Conservation (phyloP, 176 grass and related monocot species). For the Triticum timopheevii region DNA sequence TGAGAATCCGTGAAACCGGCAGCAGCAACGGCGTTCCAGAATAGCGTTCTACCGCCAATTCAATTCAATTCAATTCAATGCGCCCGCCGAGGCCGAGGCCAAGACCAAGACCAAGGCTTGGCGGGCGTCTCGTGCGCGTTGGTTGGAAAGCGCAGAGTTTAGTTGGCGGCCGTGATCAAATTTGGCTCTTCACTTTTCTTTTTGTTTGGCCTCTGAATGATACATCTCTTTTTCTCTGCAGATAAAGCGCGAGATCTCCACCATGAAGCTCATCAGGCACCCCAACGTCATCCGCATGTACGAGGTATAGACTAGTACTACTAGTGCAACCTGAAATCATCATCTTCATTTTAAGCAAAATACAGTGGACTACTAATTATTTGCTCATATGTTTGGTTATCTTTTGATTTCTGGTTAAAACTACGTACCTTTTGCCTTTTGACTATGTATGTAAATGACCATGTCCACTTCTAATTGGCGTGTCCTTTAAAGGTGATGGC, state of each 20-base stretch:
- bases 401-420: not conserved
- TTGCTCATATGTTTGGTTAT: not conserved
- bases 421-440: not conserved
- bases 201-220: not conserved
- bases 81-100: too few relatives aligned
- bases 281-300: slow-evolving; percentile 94
- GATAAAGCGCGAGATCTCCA: slow-evolving; percentile 99
- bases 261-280: slow-evolving; percentile 96
- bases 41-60: not conserved
- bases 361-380: too few relatives aligned
- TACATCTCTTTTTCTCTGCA: slow-evolving; percentile 20
- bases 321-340: too few relatives aligned
- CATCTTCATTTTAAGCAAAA: too few relatives aligned
- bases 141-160: slow-evolving; percentile 11
- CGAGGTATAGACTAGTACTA: slow-evolving; percentile 49
- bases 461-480: not conserved
- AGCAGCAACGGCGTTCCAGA: not conserved
- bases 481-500: slow-evolving; percentile 80
- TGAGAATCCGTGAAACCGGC: not conserved
- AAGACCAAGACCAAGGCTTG: not conserved
- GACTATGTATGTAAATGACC: slow-evolving; percentile 13
- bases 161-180: slow-evolving; percentile 6
- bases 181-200: not conserved
- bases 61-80: not conserved
- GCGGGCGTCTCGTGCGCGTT: slow-evolving; percentile 16